phyloP scores from a whole-genome alignment of 1,284 basidiomycete genomes.

The Ceratobasidium sp. region DNA sequence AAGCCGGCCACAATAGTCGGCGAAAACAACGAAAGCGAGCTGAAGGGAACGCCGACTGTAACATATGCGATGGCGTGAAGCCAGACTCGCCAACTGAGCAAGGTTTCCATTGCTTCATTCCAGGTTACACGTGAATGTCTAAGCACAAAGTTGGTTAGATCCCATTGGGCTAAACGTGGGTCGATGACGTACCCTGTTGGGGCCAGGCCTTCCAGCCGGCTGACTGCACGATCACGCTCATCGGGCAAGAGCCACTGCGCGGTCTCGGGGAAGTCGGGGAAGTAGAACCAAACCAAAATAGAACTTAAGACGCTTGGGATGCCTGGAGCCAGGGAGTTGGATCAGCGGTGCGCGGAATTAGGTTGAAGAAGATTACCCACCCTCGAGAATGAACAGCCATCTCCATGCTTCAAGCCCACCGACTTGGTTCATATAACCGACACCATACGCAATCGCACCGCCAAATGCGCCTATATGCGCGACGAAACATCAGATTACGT shows the following conservation, averaged over 20 bases:
- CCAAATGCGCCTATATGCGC: conserved; percentile 64
- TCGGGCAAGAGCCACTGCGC: conserved; percentile 59
- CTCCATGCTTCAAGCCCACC: conserved; percentile 59
- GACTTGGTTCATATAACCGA: conserved; percentile 57
- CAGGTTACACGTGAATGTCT: conserved; percentile 32
- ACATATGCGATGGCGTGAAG: conserved; percentile 55
- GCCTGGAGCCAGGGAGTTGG: background rate
- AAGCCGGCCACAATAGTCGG: conserved; percentile 62
- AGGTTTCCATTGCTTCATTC: conserved; percentile 32
- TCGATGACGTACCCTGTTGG: conserved; percentile 47
- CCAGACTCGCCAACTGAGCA: conserved; percentile 37
- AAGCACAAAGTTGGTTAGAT: background rate
- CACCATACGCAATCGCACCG: conserved; percentile 61
- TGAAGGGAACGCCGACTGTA: conserved; percentile 58
- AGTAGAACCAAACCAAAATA: conserved; percentile 59
- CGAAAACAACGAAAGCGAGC: conserved; percentile 59
- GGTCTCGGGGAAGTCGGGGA: conserved; percentile 66
- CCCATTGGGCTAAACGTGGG: background rate
- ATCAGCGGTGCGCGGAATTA: background rate
- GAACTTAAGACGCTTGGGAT: conserved; percentile 53
- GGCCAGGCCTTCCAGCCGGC: conserved; percentile 55
- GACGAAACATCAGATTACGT: conserved; percentile 47
- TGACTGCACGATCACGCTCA: conserved; percentile 57
- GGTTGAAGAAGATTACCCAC: conserved; percentile 59
- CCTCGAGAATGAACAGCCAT: conserved; percentile 66